phyloP scores from a whole-genome alignment of 2,329 filamentous ascomycete genomes.

The Venturia nashicola region DNA sequence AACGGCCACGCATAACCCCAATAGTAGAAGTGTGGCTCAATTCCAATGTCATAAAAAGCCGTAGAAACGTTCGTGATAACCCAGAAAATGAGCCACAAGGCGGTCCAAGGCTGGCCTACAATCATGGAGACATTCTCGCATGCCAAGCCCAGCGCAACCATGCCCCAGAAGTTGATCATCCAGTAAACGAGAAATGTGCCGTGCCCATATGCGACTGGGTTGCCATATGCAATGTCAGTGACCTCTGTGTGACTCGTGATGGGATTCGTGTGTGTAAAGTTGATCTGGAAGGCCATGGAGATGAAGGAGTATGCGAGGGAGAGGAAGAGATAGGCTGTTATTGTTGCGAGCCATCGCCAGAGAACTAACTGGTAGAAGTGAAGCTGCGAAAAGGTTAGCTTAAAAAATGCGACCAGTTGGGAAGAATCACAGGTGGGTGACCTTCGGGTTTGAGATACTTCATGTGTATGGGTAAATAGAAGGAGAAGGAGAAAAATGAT shows the following conservation, averaged over 20 bases:
- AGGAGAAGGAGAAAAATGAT: slow-evolving; percentile 53
- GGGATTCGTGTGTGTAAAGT: slow-evolving; percentile 36
- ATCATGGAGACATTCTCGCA: slow-evolving; percentile 55
- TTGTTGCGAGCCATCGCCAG: slow-evolving; percentile 45
- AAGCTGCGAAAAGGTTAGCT: slow-evolving; percentile 20
- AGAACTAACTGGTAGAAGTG: slow-evolving; percentile 45
- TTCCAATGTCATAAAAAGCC: slow-evolving; percentile 45
- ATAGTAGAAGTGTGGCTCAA: slow-evolving; percentile 45
- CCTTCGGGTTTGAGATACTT: slow-evolving; percentile 43
- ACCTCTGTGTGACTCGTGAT: slow-evolving; percentile 32
- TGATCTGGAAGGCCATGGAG: slow-evolving; percentile 49
- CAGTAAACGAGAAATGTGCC: slow-evolving; percentile 51
- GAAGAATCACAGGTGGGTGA: slow-evolving; percentile 34
- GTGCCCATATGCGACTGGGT: slow-evolving; percentile 43
- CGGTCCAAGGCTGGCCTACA: slow-evolving; percentile 47
- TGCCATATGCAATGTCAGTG: slow-evolving; percentile 23
- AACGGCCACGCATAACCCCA: slow-evolving; percentile 55
- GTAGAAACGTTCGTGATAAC: slow-evolving; percentile 53
- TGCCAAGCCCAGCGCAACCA: slow-evolving; percentile 49
- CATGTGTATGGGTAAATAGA: slow-evolving; percentile 51
- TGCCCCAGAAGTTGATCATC: slow-evolving; percentile 51
- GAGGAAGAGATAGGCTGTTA: slow-evolving; percentile 47
- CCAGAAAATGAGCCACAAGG: slow-evolving; percentile 55
- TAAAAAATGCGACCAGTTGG: too few species aligned
- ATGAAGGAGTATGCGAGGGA: slow-evolving; percentile 53